Evolutionary conservation across 352 stramenopile species (phyloP), one percentile per base, ranked within the genome.

Genomic region (Globisporangium cylindrosporum): DNA sequence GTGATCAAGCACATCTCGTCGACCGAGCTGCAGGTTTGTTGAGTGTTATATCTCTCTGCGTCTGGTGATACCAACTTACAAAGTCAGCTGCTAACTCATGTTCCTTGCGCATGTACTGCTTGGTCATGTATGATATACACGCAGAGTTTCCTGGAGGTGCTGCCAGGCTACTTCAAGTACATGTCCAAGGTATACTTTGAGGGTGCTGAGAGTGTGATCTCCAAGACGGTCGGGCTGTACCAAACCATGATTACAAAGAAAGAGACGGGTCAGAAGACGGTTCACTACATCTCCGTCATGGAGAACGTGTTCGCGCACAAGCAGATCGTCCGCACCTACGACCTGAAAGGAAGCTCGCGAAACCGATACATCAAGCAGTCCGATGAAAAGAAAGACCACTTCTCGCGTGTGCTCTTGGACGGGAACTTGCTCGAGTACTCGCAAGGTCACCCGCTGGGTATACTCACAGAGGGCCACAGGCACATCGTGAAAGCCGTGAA

Each of bases 1-100:
- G 91, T 99, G 58, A 93, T 99, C 34, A 99, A 99, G 74, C 97
- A 97, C 72, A 99, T 99, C 69, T 98, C 91, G 58, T 89, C 90
- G 24, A 99, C 95, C 8, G 98, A 99, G 86, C 84, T 99, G 43
- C 95, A 99, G 87, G 98, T 99, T 63, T 62, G 29, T 27, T 34
- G 14, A 15, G 34, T 43, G 41, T 18, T 24, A 22, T 32, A 10
- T 9, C 15, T 32, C 22, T 60, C 22, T 60, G 32, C 4, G 18
- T 22, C 25, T 41, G 27, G 18, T 65, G 25, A 24, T 51, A 2
- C 12, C 24, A 32, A 7, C 29, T 59, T 41, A 6, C 10, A 15
- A 9, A 15, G 10, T n/a, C 27, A 60, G 20, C 20, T 46, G 14
- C 14, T 59, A 15, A 66, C n/a, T 27, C 34, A 15, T 43, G 3